phyloP scores from a whole-genome alignment of 1,284 basidiomycete genomes.

The Ganoderma meredithae region DNA sequence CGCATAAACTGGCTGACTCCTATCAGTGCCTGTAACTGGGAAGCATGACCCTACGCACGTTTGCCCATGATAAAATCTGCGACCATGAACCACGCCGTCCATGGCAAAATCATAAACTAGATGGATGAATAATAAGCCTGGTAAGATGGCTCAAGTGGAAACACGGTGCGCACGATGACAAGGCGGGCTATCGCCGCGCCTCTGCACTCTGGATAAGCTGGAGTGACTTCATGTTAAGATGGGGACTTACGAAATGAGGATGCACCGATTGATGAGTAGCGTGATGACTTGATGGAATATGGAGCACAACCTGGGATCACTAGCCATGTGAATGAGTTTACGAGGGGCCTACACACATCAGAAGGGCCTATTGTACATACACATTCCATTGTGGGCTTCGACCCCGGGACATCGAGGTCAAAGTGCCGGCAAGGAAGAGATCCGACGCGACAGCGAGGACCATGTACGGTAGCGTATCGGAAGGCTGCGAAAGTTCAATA shows the following conservation, averaged over 20 bases:
- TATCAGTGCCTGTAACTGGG: not conserved
- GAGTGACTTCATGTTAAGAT: not conserved
- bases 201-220: conserved; percentile 3
- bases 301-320: conserved; percentile 15
- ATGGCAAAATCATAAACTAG: conserved; percentile 28
- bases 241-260: conserved; percentile 26
- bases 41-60: not conserved
- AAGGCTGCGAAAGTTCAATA: conserved; percentile 14
- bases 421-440: conserved; percentile 27
- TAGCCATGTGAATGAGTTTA: not conserved
- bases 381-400: conserved; percentile 23
- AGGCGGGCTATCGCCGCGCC: conserved; percentile 26
- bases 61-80: conserved; percentile 34
- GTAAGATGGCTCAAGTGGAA: not conserved
- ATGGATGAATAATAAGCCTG: not conserved
- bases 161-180: conserved; percentile 13
- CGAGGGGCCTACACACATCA: not conserved
- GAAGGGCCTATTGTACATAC: conserved; percentile 3
- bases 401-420: conserved; percentile 28
- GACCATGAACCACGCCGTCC: conserved; percentile 34
- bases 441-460: conserved; percentile 32
- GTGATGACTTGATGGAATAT: conserved; percentile 24
- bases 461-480: conserved; percentile 31
- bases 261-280: conserved; percentile 32
- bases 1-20: conserved; percentile 24